These are phyloP conservation scores for Neoconidiobolus thromboides DNA, from an alignment of 371 early-diverging fungal genomes.

Conservation along the genomic window DNA sequence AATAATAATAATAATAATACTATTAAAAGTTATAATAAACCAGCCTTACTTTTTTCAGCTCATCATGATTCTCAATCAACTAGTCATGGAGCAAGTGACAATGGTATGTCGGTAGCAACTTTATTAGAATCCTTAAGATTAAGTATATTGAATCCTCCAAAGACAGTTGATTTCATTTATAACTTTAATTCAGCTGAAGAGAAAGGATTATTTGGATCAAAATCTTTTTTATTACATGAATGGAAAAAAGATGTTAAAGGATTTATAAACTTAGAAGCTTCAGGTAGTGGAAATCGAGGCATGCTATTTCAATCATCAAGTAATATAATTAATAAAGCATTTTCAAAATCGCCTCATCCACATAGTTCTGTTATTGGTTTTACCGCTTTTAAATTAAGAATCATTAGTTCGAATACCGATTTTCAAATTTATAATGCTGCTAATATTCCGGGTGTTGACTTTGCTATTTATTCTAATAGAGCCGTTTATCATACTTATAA, in stretches of 20 bases:
- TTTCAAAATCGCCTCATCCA: conserved; percentile 21
- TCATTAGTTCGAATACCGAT: conserved; percentile 53
- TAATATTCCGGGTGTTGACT: conserved; percentile 48
- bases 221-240: conserved; percentile 48
- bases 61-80: conserved; percentile 45
- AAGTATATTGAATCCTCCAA: too few species aligned
- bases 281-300: conserved; percentile 58
- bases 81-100: conserved; percentile 68
- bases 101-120: conserved; percentile 55
- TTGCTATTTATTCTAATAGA: conserved; percentile 47
- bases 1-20: too few species aligned
- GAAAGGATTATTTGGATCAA: conserved; percentile 49
- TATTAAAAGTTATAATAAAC: neutral
- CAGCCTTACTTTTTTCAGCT: conserved; percentile 26
- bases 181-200: conserved; percentile 81
- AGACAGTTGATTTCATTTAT: conserved; percentile 31
- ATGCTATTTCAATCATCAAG: conserved; percentile 44
- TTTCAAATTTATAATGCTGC: conserved; percentile 30
- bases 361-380: conserved; percentile 38
- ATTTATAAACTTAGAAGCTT: conserved; percentile 68
- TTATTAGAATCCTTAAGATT: conserved; percentile 27
- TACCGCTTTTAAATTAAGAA: conserved; percentile 33
- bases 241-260: conserved; percentile 49
- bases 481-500: conserved; percentile 49
- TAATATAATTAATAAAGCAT: conserved; percentile 18